Evolutionary conservation across 73 alveolate genomes (phyloP), one percentile per base, ranked within the genome.

Genomic region (Durusdinium trenchii): DNA sequence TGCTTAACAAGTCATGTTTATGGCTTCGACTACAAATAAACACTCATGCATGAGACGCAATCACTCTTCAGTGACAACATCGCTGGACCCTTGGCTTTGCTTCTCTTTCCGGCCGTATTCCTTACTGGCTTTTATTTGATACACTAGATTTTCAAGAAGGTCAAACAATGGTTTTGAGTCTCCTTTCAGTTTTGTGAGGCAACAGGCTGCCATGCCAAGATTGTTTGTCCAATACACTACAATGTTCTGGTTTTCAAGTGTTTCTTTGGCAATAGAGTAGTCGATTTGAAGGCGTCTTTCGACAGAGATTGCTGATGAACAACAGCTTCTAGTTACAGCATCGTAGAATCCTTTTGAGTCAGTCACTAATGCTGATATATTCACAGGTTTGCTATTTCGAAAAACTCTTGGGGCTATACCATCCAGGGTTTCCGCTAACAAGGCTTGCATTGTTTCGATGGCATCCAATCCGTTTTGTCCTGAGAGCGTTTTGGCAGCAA

Each of bases 281-380:
- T 85, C 94, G 30, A 82, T 82, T 10, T 36, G 46, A 28, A 82
- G n/a, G 16, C 93, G 71, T 9, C 61, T 32, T 48, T 85, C 94
- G 28, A 52, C 47, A 28, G 79, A 38, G 1, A 85, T 42, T 0
- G 94, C 94, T 35, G 40, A 45, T n/a, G 79, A 52, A 42, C 94
- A 85, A 4, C 79, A 61, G 3, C 75, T 45, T 2, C 94, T 6
- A 6, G 94, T 85, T 16, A 85, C 40, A 12, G 94, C 94, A 36
- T 85, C 94, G 36, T 46, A 85, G 79, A 85, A 54, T 3, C 79
- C 69, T 42, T 85, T 85, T 32, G 57, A n/a, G 79, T 85, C 94
- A 50, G 54, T 52, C 38, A 85, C 78, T 3, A 85, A 28, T 0
- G 79, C 94, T 1, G 94, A 2, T 12, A 51, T 32, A 35, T 73